Percentiles rank a stretch among this genome's conserved stretches.
Evolutionary conservation across 1,139 yeast genomes (phyloP).

Genomic region (Magnusiomyces clavatus): DNA sequence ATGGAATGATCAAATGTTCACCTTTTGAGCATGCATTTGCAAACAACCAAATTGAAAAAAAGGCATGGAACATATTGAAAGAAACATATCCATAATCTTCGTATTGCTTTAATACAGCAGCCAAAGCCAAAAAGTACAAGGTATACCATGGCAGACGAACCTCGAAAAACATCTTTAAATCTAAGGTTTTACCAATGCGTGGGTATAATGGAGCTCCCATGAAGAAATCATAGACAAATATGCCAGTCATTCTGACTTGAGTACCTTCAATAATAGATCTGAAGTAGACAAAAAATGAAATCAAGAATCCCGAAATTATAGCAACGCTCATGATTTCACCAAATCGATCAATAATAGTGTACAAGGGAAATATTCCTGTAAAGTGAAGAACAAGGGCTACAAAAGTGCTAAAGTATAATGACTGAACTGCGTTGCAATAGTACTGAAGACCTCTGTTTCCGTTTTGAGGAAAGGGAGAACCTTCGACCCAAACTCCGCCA

Average conservation of each 20-base stretch:
- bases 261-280: constrained; percentile 40
- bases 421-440: constrained; percentile 84
- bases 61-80: constrained; percentile 64
- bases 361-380: constrained; percentile 63
- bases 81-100: constrained; percentile 74
- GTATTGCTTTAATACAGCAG: constrained; percentile 68
- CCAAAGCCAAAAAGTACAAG: constrained; percentile 67
- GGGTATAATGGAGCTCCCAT: constrained; percentile 98
- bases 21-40: constrained; percentile 98
- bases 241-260: constrained; percentile 85
- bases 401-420: constrained; percentile 64
- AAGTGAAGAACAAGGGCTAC: constrained; percentile 57
- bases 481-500: constrained; percentile 94
- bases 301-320: constrained; percentile 63
- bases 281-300: constrained; percentile 64
- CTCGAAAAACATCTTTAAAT: constrained; percentile 93
- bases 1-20: constrained; percentile 92
- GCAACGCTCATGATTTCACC: constrained; percentile 93
- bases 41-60: constrained; percentile 86
- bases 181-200: constrained; percentile 74
- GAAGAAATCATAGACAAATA: constrained; percentile 80
- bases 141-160: constrained; percentile 97
- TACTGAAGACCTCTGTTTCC: constrained; percentile 77
- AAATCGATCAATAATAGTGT: constrained; percentile 68
- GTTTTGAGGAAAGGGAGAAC: constrained; percentile 82